Percentiles rank a stretch among this genome's conserved stretches.
Evolutionary conservation across 2,329 filamentous ascomycete genomes (phyloP).

Genomic region (Thielaviopsis ethacetica): DNA sequence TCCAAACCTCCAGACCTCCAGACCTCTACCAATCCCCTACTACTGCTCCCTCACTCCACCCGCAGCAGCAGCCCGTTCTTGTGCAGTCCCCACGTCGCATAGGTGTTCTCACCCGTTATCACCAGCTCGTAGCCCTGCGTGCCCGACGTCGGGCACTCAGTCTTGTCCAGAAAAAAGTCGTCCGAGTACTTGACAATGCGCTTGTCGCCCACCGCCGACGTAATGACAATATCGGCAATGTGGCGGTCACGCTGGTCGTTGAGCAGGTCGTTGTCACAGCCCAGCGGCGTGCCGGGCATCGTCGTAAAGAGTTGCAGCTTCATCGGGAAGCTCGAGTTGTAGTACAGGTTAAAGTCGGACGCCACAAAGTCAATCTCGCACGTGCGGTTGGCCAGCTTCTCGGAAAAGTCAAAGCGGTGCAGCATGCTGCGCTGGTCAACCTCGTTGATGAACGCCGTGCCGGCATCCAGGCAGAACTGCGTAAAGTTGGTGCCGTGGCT

Average conservation of each 20-base stretch:
- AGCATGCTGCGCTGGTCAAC: constrained; percentile 18
- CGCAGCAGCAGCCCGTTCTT: constrained; percentile 6
- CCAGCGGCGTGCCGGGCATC: constrained; percentile 13
- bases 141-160: constrained; percentile 1
- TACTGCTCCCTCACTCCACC: background rate
- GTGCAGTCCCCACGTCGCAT: background rate
- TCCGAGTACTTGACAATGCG: constrained; percentile 10
- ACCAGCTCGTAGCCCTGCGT: constrained; percentile 10
- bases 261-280: constrained; percentile 13
- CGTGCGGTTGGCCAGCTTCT: constrained; percentile 13
- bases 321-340: constrained; percentile 14
- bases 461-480: constrained; percentile 2
- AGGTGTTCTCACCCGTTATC: constrained; percentile 5
- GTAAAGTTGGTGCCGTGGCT: constrained; percentile 1
- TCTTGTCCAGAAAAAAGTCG: background rate
- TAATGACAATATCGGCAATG: constrained; percentile 11
- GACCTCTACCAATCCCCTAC: too few species aligned
- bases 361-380: constrained; percentile 16
- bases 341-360: constrained; percentile 14
- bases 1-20: too few species aligned
- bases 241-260: constrained; percentile 17
- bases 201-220: constrained; percentile 2
- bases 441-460: constrained; percentile 13
- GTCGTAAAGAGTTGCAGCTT: constrained; percentile 18
- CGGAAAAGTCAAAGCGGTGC: constrained; percentile 18